Percentiles rank a stretch among this genome's conserved stretches.
phyloP scores from a whole-genome alignment of 1,284 basidiomycete genomes.

The Moesziomyces sp. region DNA sequence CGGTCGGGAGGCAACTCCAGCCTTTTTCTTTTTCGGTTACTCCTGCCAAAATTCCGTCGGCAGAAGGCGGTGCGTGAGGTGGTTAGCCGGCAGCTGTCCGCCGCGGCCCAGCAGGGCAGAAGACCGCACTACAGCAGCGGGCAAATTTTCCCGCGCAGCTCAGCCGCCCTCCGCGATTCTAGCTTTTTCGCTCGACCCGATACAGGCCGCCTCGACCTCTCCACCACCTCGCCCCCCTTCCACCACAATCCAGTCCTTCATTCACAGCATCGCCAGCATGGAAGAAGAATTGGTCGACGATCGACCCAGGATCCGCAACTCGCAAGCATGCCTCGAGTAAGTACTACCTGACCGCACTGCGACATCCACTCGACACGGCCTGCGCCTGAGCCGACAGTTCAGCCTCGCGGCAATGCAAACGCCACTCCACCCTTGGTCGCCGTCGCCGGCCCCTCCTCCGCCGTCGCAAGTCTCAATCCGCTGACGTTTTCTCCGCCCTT shows the following conservation, averaged over 20 bases:
- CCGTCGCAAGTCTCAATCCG: neutral
- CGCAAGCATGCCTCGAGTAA: constrained; percentile 47
- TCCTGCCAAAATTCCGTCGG: neutral
- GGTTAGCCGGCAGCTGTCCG: constrained; percentile 7
- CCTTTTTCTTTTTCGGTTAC: neutral
- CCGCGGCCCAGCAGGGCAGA: neutral
- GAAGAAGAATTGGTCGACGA: constrained; percentile 33
- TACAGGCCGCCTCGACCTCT: too few relatives aligned
- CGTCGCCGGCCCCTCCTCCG: constrained; percentile 6
- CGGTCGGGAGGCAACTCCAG: too few relatives aligned
- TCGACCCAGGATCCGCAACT: constrained; percentile 39
- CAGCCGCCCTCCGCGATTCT: too few relatives aligned
- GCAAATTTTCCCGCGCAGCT: neutral
- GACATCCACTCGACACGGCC: too few relatives aligned
- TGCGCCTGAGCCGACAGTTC: too few relatives aligned
- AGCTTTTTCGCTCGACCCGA: too few relatives aligned
- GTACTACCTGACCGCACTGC: constrained; percentile 2
- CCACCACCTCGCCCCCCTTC: constrained; percentile 1
- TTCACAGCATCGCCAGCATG: constrained; percentile 29
- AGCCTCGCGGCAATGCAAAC: constrained; percentile 40
- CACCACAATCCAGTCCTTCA: constrained; percentile 5
- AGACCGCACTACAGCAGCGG: too few relatives aligned
- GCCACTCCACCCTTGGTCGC: constrained; percentile 5
- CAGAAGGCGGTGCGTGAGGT: neutral
- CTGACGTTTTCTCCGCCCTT: constrained; percentile 2